Base-by-base conservation (phyloP, 2,329 filamentous ascomycete genomes). In the Stromatinia cepivora region DNA sequence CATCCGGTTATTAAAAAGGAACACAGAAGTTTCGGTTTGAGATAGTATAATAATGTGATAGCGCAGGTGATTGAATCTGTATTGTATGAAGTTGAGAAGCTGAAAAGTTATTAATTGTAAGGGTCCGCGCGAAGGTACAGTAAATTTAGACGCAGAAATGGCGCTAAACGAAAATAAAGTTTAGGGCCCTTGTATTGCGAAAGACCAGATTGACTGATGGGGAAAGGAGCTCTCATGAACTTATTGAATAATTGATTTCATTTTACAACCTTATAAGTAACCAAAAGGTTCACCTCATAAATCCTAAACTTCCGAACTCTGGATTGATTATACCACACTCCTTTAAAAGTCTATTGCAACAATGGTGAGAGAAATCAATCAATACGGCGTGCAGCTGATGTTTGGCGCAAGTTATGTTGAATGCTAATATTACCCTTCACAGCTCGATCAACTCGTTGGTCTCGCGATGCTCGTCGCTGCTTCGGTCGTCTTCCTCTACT, bases 371-470 rank as follows among this genome's bases (percentile, higher is more conserved):
- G 9, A 4, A 45, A 28, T 28, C 7, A 7, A 48, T 48, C 54
- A 42, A 42, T 42, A 42, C 39, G 15, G n/a, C 46, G n/a, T 22
- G 8, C 15, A 54, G 42, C 58, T 56, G 6, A n/a, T 66, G 17
- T 62, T 64, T 25, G 39, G 39, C 56, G 58, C 48, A 42, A 56
- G 15, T 46, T n/a, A 36, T 15, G 34, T 42, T 45, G 57, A 36
- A 22, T 31, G 34, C 11, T 15, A 42, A 34, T 48, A 39, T 69
- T 76, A 74, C 75, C 67, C 52, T 71, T 20, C 42, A 36, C 70
- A 99, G 95, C 91, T 97, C 83, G 95, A 97, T 87, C 94, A 92
- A 88, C 87, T 91, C 75, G 86, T 91, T 75, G 90, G 90, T 82
- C 85, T 90, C 81, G 87, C 86, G 81, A 92, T 92, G 90, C 88